A percentile compares a stretch with the other conserved stretches of the same genome.
phyloP scores from a whole-genome alignment of 306 rosid genomes.

The Trifolium fragiferum region DNA sequence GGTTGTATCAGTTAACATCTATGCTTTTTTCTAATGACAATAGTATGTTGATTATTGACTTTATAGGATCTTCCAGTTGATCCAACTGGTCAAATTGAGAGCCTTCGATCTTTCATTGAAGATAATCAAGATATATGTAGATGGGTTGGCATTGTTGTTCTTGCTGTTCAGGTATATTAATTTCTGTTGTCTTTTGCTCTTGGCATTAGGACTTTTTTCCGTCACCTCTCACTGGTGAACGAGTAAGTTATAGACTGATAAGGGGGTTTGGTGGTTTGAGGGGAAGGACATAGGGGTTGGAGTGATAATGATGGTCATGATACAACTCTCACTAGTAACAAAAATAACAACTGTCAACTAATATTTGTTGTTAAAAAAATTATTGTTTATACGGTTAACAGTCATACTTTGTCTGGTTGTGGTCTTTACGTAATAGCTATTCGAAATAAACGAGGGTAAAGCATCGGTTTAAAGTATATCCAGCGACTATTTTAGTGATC shows the following conservation, averaged over 20 bases:
- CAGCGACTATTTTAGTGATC: slow-evolving; percentile 22
- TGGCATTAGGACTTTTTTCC: slow-evolving; percentile 29
- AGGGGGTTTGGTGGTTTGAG: not conserved
- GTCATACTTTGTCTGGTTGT: slow-evolving; percentile 2
- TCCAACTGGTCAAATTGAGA: slow-evolving; percentile 81
- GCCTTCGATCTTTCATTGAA: slow-evolving; percentile 67
- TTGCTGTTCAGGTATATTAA: slow-evolving; percentile 70
- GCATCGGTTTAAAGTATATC: not conserved
- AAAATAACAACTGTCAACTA: not conserved
- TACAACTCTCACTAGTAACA: not conserved
- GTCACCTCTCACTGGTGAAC: slow-evolving; percentile 11
- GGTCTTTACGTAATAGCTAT: slow-evolving; percentile 1
- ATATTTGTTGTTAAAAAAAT: not conserved
- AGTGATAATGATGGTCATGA: not conserved
- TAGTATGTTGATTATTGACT: slow-evolving; percentile 38
- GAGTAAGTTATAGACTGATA: slow-evolving; percentile 15
- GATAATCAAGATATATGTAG: slow-evolving; percentile 70
- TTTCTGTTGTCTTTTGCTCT: slow-evolving; percentile 32
- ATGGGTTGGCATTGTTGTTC: slow-evolving; percentile 79
- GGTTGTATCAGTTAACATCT: slow-evolving; percentile 26
- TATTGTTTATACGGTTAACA: not conserved
- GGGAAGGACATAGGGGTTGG: not conserved
- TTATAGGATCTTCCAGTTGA: slow-evolving; percentile 84
- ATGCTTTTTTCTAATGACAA: slow-evolving; percentile 28
- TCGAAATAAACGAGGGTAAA: not conserved